phyloP scores from a whole-genome alignment of 2,329 filamentous ascomycete genomes.

The Aspergillus bombycis region DNA sequence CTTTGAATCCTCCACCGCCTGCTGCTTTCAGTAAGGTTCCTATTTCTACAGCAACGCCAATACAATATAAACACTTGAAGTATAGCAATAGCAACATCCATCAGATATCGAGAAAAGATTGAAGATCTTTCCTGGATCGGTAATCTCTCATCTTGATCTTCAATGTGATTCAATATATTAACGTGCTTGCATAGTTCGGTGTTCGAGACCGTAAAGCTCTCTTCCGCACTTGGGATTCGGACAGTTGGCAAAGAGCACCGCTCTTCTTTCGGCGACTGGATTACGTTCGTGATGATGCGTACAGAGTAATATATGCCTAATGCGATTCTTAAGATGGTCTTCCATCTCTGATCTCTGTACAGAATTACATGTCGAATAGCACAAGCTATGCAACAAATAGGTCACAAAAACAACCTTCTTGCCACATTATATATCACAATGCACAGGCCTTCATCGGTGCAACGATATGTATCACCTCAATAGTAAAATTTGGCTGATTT shows the following conservation, averaged over 20 bases:
- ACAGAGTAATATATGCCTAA: neutral
- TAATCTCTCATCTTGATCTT: neutral
- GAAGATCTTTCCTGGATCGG: neutral
- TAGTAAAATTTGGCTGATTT: neutral
- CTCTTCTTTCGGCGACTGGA: neutral
- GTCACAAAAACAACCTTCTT: neutral
- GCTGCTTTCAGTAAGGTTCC: neutral
- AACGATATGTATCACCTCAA: neutral
- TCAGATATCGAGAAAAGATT: neutral
- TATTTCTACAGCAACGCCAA: neutral
- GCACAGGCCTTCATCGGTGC: neutral
- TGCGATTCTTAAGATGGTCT: neutral
- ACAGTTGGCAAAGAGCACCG: neutral
- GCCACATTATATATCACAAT: neutral
- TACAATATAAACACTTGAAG: too few relatives aligned
- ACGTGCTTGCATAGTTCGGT: neutral
- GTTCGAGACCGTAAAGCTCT: neutral
- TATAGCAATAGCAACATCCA: neutral
- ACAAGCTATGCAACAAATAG: neutral
- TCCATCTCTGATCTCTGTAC: neutral
- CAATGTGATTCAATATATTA: neutral
- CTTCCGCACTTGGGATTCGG: neutral
- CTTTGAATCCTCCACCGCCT: neutral
- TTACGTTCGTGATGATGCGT: neutral
- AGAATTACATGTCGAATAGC: neutral